These are phyloP conservation scores for Bondarzewia mesenterica DNA, from an alignment of 1,284 basidiomycete species.

Conservation along the genomic window DNA sequence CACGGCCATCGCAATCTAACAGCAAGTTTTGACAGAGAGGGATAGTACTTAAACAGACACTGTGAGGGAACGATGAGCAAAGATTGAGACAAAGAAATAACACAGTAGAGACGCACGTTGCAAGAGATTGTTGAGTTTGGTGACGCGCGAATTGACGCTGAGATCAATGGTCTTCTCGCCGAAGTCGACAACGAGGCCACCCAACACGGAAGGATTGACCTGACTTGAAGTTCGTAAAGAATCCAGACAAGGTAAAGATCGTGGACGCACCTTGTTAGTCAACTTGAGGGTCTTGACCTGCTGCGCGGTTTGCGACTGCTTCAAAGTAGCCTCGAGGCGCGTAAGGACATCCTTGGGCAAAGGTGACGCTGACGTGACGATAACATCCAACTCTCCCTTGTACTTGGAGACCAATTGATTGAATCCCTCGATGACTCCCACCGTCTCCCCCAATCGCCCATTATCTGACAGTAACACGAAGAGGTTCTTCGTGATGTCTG, in stretches of 20 bases:
- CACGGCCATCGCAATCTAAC: too few relatives aligned
- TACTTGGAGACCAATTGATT: slow-evolving; percentile 84
- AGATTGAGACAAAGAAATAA: too few relatives aligned
- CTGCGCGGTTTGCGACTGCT: slow-evolving; percentile 77
- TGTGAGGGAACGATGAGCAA: too few relatives aligned
- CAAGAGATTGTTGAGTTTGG: slow-evolving; percentile 87
- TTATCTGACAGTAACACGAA: slow-evolving; percentile 90
- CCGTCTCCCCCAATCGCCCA: slow-evolving; percentile 79
- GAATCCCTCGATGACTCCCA: slow-evolving; percentile 89
- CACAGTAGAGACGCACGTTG: slow-evolving; percentile 58
- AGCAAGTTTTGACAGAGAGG: too few relatives aligned
- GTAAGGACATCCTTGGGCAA: slow-evolving; percentile 67
- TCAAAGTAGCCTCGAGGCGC: slow-evolving; percentile 78
- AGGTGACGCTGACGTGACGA: slow-evolving; percentile 83
- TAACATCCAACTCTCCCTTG: slow-evolving; percentile 90
- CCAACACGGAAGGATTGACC: slow-evolving; percentile 84
- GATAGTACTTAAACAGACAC: too few relatives aligned
- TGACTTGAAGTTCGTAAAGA: slow-evolving; percentile 22
- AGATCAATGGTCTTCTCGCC: slow-evolving; percentile 98
- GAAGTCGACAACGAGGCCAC: slow-evolving; percentile 93
- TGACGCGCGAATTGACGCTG: slow-evolving; percentile 88
- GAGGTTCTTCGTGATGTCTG: slow-evolving; percentile 90
- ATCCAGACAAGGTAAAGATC: slow-evolving; percentile 1
- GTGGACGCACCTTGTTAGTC: slow-evolving; percentile 66
- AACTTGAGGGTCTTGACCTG: slow-evolving; percentile 82